These are phyloP conservation scores for Ceratocystiopsis brevicomis DNA, from an alignment of 2,329 filamentous ascomycete species.

Conservation along the genomic window DNA sequence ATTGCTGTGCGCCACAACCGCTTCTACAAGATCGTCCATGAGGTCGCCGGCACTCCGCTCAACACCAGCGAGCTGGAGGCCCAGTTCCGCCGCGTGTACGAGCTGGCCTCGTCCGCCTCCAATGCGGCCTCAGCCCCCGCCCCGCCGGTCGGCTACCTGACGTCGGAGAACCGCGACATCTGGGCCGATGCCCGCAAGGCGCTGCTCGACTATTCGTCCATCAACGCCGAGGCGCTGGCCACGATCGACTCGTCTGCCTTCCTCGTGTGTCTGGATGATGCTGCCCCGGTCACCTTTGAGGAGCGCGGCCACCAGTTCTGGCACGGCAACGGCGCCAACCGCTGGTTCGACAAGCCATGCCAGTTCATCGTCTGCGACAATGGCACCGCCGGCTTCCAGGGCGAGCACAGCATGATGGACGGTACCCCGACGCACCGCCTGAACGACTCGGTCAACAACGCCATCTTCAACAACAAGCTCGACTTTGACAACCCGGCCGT, in stretches of 20 bases:
- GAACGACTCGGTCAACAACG: constrained; percentile 83
- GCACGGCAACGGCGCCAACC: constrained; percentile 90
- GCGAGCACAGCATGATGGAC: constrained; percentile 99
- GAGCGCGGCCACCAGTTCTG: constrained; percentile 94
- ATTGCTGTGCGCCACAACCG: constrained; percentile 87
- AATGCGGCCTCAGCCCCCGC: constrained; percentile 28
- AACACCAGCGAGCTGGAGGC: constrained; percentile 78
- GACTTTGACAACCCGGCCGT: constrained; percentile 64
- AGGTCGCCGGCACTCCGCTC: constrained; percentile 66
- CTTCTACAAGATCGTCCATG: constrained; percentile 80
- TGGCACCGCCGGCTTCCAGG: constrained; percentile 91
- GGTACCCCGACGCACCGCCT: constrained; percentile 92
- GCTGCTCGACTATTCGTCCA: constrained; percentile 55
- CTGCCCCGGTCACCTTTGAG: constrained; percentile 76
- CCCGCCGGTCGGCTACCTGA: constrained; percentile 65
- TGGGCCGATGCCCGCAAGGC: constrained; percentile 71
- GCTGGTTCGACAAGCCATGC: constrained; percentile 95
- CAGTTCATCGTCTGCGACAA: constrained; percentile 99
- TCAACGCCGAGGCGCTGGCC: constrained; percentile 61
- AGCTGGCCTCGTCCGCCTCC: constrained; percentile 34
- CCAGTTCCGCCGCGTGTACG: constrained; percentile 72
- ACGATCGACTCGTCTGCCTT: constrained; percentile 80
- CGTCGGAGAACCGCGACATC: constrained; percentile 79
- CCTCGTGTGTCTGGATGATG: constrained; percentile 82
- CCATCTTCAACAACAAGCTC: constrained; percentile 87